Evolutionary conservation across 2,329 filamentous ascomycete genomes (phyloP).

Genomic region (Aspergillus phoenicis): DNA sequence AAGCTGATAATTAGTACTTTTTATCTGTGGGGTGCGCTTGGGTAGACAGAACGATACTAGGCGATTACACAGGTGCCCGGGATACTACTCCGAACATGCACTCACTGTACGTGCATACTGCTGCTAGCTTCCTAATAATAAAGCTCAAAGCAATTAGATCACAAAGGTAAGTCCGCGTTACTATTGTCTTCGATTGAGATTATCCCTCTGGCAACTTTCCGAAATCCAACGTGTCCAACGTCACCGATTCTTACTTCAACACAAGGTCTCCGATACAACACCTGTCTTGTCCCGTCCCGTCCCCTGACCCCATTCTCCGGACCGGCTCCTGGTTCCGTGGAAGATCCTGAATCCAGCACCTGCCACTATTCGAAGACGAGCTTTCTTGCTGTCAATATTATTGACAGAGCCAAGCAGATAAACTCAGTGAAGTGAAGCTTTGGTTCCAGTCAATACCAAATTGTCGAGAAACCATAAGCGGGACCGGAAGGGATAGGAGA

Average conservation of each 20-base stretch:
- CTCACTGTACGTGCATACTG: neutral
- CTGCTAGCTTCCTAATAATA: slow-evolving; percentile 10
- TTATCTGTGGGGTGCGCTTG: neutral
- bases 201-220: neutral
- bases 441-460: neutral
- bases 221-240: neutral
- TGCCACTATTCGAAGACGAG: slow-evolving; percentile 1
- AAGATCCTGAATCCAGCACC: slow-evolving; percentile 7
- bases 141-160: neutral
- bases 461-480: neutral
- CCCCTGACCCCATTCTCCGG: slow-evolving; percentile 4
- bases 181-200: neutral
- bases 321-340: neutral
- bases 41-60: neutral
- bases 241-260: neutral
- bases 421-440: neutral
- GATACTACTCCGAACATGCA: slow-evolving; percentile 4
- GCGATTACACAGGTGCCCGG: slow-evolving; percentile 3
- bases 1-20: neutral
- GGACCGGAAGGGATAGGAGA: neutral
- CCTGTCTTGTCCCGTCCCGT: neutral
- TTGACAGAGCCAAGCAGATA: neutral
- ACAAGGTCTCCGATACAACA: neutral
- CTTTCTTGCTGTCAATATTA: neutral
- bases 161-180: neutral